phyloP scores from a whole-genome alignment of 352 stramenopile species.

The Phytophthora melonis region DNA sequence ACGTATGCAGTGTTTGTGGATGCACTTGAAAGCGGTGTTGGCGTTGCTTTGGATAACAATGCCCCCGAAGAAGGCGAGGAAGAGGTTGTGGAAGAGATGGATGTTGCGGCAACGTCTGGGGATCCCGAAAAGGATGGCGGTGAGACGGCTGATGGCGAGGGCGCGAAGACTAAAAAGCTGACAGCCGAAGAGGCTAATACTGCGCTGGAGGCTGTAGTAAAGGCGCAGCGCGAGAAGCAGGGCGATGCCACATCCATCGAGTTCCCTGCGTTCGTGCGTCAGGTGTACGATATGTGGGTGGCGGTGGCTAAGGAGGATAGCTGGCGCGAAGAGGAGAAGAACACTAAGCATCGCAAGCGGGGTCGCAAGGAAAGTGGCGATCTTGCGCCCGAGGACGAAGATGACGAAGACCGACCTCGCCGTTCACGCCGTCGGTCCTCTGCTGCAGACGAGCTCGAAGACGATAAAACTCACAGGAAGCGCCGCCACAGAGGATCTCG shows the following conservation, averaged over 20 bases:
- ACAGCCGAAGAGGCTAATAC: constrained; percentile 24
- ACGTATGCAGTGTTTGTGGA: constrained; percentile 50
- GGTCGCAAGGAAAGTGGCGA: constrained; percentile 40
- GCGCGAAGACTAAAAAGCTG: constrained; percentile 20
- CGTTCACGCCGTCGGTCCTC: constrained; percentile 42
- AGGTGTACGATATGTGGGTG: constrained; percentile 58
- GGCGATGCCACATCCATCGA: constrained; percentile 19
- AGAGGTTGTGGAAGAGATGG: constrained; percentile 20
- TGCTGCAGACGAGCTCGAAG: constrained; percentile 32
- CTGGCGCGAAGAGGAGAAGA: constrained; percentile 34
- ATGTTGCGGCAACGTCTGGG: neutral
- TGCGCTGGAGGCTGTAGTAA: constrained; percentile 36
- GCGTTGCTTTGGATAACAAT: constrained; percentile 49
- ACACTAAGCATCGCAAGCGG: constrained; percentile 25
- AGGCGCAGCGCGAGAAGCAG: constrained; percentile 32
- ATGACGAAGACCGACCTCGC: constrained; percentile 34
- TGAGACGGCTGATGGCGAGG: neutral
- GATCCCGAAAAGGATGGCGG: neutral
- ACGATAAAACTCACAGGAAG: constrained; percentile 42
- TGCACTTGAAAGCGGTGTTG: constrained; percentile 48
- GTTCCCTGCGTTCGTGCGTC: constrained; percentile 49
- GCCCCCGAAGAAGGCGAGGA: constrained; percentile 75
- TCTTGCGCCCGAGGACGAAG: constrained; percentile 17
- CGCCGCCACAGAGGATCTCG: constrained; percentile 29
- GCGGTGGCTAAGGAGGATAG: constrained; percentile 46